These are phyloP conservation scores for Botrytis hyacinthi DNA, from an alignment of 2,329 filamentous ascomycete species.

Conservation along the genomic window DNA sequence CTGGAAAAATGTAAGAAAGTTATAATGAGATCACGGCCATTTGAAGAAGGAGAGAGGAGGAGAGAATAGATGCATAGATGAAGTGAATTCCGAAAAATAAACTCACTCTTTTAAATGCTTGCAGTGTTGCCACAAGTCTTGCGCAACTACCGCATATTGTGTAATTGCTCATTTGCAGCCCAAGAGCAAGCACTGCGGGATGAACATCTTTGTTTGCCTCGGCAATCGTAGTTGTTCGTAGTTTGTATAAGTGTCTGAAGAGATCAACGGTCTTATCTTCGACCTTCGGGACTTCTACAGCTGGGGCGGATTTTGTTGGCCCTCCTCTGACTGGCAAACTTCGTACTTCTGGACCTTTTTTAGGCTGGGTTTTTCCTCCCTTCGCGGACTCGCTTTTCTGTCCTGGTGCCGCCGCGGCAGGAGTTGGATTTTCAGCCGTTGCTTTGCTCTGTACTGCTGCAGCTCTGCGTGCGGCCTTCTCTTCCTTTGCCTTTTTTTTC, in stretches of 20 bases:
- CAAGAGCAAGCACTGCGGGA: constrained; percentile 78
- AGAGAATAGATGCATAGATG: neutral
- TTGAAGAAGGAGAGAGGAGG: neutral
- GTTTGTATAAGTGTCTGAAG: constrained; percentile 81
- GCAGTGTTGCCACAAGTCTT: constrained; percentile 79
- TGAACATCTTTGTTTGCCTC: constrained; percentile 72
- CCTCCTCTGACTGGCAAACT: constrained; percentile 33
- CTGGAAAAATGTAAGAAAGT: constrained; percentile 44
- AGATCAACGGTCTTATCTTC: constrained; percentile 68
- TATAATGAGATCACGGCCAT: neutral
- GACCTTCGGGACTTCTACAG: constrained; percentile 50
- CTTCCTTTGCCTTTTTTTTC: constrained; percentile 86
- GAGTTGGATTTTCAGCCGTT: constrained; percentile 40
- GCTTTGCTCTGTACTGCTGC: constrained; percentile 58
- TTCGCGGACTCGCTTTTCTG: constrained; percentile 37
- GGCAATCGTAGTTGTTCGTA: constrained; percentile 61
- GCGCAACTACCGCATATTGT: constrained; percentile 86
- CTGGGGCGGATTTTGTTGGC: constrained; percentile 33
- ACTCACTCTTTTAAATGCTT: constrained; percentile 82
- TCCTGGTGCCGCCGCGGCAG: constrained; percentile 23
- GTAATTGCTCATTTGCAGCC: constrained; percentile 81
- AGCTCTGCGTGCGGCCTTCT: constrained; percentile 83
- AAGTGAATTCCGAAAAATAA: neutral
- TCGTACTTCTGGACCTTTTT: constrained; percentile 33
- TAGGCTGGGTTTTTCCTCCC: constrained; percentile 42